A percentile compares a stretch with the other conserved stretches of the same genome.
Conservation (phyloP, 192 early-diverging fungal genomes). For the Backusella morwellensis region DNA sequence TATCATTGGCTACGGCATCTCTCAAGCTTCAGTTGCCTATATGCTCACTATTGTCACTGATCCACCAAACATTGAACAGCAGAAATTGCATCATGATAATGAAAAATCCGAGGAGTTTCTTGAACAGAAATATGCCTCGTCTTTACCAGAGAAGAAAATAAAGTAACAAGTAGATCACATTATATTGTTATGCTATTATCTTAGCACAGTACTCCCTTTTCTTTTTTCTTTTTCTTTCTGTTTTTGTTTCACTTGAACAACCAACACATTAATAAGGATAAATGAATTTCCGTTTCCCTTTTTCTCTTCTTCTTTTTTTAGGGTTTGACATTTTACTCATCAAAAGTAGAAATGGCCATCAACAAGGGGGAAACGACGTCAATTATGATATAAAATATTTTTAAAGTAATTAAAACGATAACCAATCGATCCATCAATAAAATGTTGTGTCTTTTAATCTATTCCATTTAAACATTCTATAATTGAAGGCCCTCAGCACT, state of each 20-base stretch:
- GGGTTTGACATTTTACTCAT: background rate
- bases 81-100: background rate
- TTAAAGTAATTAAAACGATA: background rate
- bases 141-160: slow-evolving; percentile 4
- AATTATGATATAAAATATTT: no score
- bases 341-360: background rate
- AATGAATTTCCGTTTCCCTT: background rate
- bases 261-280: background rate
- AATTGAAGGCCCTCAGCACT: background rate
- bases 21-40: slow-evolving; percentile 44
- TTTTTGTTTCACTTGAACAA: background rate
- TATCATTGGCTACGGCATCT: slow-evolving; percentile 55
- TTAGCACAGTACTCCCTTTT: background rate
- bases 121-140: background rate
- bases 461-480: background rate
- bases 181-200: background rate
- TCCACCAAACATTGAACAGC: slow-evolving; percentile 16
- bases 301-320: background rate
- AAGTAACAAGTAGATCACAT: background rate
- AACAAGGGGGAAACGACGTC: background rate
- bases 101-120: background rate
- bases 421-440: background rate
- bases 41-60: slow-evolving; percentile 29
- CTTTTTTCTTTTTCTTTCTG: background rate
- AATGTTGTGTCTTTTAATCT: background rate